Evolutionary conservation across 73 alveolate genomes (phyloP).

Genomic region (Paraurostyla sp.): DNA sequence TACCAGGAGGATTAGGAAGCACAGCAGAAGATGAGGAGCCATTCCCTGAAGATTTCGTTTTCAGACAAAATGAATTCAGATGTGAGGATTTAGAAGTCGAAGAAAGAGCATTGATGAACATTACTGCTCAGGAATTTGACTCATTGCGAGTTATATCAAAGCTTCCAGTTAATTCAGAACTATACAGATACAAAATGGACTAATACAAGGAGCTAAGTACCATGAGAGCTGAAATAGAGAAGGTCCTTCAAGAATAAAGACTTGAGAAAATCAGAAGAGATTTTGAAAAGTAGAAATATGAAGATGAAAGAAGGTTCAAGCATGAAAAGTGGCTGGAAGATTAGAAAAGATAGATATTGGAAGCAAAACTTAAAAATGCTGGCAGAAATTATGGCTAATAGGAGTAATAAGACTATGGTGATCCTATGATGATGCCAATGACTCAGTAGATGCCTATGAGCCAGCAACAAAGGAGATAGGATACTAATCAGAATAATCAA

Average conservation of each 20-base stretch:
- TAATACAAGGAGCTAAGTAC: conserved; percentile 86
- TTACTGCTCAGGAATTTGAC: conserved; percentile 85
- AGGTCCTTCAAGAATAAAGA: conserved; percentile 88
- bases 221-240: conserved; percentile 89
- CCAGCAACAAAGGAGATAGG: not conserved
- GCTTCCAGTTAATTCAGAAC: conserved; percentile 88
- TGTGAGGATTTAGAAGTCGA: conserved; percentile 88
- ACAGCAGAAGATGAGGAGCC: conserved; percentile 47
- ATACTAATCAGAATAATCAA: too few species aligned
- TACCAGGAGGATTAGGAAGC: conserved; percentile 56
- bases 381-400: conserved; percentile 36
- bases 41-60: conserved; percentile 76
- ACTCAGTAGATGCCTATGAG: not conserved
- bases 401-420: not conserved
- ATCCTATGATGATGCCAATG: not conserved
- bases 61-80: conserved; percentile 83
- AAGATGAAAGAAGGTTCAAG: conserved; percentile 85
- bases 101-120: conserved; percentile 88
- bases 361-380: conserved; percentile 79
- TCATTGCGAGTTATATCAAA: conserved; percentile 84
- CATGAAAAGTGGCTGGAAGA: conserved; percentile 93
- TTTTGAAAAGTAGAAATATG: conserved; percentile 87
- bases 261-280: conserved; percentile 87
- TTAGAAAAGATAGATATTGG: conserved; percentile 81
- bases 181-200: conserved; percentile 90